Conservation (phyloP, 139 green algal genomes). For the Microglena sp. region DNA sequence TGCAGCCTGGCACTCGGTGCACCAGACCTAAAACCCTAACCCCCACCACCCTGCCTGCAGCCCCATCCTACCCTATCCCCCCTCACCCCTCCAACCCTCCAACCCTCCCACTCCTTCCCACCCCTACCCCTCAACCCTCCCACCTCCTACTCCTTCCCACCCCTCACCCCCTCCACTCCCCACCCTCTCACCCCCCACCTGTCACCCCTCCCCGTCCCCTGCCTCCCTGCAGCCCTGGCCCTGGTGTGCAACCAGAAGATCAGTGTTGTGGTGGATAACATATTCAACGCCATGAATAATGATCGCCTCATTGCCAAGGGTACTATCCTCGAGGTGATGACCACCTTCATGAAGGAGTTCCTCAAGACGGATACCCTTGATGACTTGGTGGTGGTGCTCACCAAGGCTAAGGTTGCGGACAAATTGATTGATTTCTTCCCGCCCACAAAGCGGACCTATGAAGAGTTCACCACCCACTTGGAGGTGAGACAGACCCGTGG, state of each 20-base stretch:
- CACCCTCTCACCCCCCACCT: not conserved
- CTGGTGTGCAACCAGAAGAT: slow-evolving; percentile 64
- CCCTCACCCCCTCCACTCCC: not conserved
- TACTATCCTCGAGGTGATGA: slow-evolving; percentile 73
- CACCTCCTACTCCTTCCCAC: not conserved
- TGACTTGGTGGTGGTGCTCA: slow-evolving; percentile 74
- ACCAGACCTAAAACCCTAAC: no score
- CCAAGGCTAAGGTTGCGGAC: slow-evolving; percentile 69
- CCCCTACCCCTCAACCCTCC: no score
- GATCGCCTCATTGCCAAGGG: slow-evolving; percentile 86
- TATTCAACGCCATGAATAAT: slow-evolving; percentile 68
- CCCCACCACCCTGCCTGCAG: not conserved
- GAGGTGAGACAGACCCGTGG: slow-evolving; percentile 33
- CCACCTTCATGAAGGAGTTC: slow-evolving; percentile 66
- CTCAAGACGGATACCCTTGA: slow-evolving; percentile 62
- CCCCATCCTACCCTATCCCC: not conserved
- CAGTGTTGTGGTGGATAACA: slow-evolving; percentile 62
- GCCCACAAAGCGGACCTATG: slow-evolving; percentile 49
- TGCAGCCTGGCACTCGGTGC: no score
- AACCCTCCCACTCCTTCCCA: not conserved
- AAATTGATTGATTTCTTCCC: slow-evolving; percentile 87
- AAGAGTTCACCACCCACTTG: slow-evolving; percentile 71
- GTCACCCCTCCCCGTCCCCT: not conserved
- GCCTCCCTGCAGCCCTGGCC: slow-evolving; percentile 43
- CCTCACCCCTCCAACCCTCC: not conserved